Evolutionary conservation across 2,329 filamentous ascomycete genomes (phyloP), one percentile per base, ranked within the genome.

Genomic region (Penicillium sclerotiorum): DNA sequence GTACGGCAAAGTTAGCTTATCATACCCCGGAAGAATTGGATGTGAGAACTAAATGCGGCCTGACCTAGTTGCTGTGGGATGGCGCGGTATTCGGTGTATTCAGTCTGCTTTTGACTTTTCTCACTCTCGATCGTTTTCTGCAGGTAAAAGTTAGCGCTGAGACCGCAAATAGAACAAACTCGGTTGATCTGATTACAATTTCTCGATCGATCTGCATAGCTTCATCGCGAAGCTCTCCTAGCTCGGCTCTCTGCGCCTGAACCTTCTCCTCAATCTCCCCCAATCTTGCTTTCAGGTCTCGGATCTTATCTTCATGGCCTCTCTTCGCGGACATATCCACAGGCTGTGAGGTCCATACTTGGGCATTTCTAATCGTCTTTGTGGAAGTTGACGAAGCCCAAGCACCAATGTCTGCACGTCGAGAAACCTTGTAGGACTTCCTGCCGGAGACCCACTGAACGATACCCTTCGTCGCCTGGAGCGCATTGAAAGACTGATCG

Each of bases 341-440:
- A 3, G 89, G 86, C 53, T 89, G 85, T 38, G 90, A 84, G 1
- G 86, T 91, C 85, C 94, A 96, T 62, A 81, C 82, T 28, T 67
- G 75, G 4, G 90, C 90, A 2, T 70, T 72, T 13, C 69, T 76
- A 12, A 96, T 73, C 46, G 76, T 75, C 28, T 77, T 81, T 12
- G 88, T 85, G 18, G 79, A 77, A 1, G 88, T 91, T 1, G 89
- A 90, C 40, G 82, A 83, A 12, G 87, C 90, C 40, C 80, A 75
- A 1, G 84, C 81, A 2, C 90, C 90, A 69, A 96, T 96, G 67
- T 97, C 93, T 56, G 77, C 80, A 40, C 93, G 85, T 13, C 88
- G 83, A 5, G 78, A 79, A 44, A 94, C 80, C 17, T 77, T 78
- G 67, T 88, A 92, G 8, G 70, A 73, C 42, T 84, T 80, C 13